Base-by-base conservation (phyloP, 352 stramenopile species). In the Globisporangium takayamanum region DNA sequence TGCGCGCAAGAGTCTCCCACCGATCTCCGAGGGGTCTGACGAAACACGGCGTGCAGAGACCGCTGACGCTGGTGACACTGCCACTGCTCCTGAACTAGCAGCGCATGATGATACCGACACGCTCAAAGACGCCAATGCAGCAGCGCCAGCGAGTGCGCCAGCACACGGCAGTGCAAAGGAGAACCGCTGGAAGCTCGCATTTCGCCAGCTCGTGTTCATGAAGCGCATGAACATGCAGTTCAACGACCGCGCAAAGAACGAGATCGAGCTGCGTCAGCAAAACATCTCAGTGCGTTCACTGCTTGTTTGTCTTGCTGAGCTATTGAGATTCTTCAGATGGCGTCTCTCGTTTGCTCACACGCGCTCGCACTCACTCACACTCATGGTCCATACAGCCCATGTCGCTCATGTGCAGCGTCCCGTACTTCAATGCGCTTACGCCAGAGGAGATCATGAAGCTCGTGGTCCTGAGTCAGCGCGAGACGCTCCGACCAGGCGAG, bases 191-290 rank as follows among this genome's bases (percentile, higher is more conserved):
- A 92, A 92, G 56, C 71, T 89, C 50, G 76, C 76, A 39, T 86
- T 92, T 50, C 76, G 78, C 12, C 82, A 92, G 57, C 73, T 92
- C 42, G 78, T 88, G 69, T 89, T 92, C 68, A 89, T 92, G 77
- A 89, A 89, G 61, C 64, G 74, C 37, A 89, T 89, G 78, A 87
- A 92, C 59, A 82, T 86, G 76, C 70, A 89, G 57, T 82, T 88
- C 49, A 88, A 88, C 50, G 66, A 82, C 60, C 76, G 76, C 48
- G 87, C 73, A 18, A 87, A 87, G 64, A 89, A 88, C 59, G 82
- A 92, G 59, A 92, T 92, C 52, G 78, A 92, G 64, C 54, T 86
- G 2, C 77, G 76, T 1, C 82, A 92, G 57, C 79, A 92, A 30
- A 84, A 89, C 52, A 92, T 89, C 59, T 77, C 79, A 66, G 81